These are phyloP conservation scores for Paulinella micropora DNA, from an alignment of 78 protist species.

Conservation along the genomic window DNA sequence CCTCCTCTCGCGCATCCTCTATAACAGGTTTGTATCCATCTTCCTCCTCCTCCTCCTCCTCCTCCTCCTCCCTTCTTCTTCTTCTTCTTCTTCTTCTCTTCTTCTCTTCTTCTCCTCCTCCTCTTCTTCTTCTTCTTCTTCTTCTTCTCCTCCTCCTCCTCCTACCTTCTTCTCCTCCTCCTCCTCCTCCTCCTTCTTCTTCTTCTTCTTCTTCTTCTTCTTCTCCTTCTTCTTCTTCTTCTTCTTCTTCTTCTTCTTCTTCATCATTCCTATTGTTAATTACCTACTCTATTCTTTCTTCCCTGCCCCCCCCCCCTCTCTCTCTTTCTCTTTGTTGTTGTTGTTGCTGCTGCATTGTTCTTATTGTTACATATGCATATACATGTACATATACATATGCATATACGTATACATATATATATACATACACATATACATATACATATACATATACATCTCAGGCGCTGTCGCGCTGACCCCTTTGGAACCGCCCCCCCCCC, in stretches of 20 bases:
- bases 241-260: not conserved
- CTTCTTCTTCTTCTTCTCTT: too few species aligned
- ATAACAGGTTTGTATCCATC: conserved; percentile 13
- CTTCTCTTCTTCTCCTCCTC: not conserved
- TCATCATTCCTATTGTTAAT: too few species aligned
- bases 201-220: not conserved
- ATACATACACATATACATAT: not conserved
- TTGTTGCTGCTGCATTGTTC: too few species aligned
- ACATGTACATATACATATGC: not conserved
- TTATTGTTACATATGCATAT: not conserved
- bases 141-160: not conserved
- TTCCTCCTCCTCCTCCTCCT: not conserved
- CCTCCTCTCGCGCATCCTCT: conserved; percentile 58
- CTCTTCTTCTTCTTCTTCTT: not conserved
- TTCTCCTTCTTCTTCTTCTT: not conserved
- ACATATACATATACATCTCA: not conserved
- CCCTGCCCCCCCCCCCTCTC: not conserved
- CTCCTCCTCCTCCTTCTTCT: not conserved
- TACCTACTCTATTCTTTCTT: not conserved
- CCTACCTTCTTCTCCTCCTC: not conserved
- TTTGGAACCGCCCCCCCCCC: too few species aligned
- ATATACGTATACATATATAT: not conserved
- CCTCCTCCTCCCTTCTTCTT: not conserved
- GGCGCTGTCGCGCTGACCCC: too few species aligned
- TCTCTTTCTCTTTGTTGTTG: not conserved